These are phyloP conservation scores for Hyaloperonospora brassicae DNA, from an alignment of 352 stramenopile species.

Conservation along the genomic window DNA sequence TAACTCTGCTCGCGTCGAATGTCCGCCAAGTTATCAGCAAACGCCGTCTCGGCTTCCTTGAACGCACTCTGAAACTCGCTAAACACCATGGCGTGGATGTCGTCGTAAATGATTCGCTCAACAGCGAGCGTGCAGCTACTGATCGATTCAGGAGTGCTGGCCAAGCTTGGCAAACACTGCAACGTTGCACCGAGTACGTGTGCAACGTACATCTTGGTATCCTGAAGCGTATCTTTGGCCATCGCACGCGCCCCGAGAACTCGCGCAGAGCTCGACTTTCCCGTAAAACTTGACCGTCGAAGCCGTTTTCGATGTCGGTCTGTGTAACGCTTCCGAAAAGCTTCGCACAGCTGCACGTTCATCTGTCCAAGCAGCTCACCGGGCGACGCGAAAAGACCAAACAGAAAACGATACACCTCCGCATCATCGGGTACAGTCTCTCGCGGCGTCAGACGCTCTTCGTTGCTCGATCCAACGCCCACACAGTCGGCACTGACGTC, in stretches of 20 bases:
- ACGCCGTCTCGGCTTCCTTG: slow-evolving; percentile 32
- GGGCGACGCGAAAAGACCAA: slow-evolving; percentile 41
- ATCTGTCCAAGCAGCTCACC: slow-evolving; percentile 56
- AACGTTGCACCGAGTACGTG: slow-evolving; percentile 50
- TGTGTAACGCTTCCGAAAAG: slow-evolving; percentile 35
- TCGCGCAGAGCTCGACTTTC: slow-evolving; percentile 7
- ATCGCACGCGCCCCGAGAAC: slow-evolving; percentile 6
- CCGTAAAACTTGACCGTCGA: slow-evolving; percentile 12
- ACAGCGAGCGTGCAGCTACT: slow-evolving; percentile 44
- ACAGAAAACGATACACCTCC: slow-evolving; percentile 55
- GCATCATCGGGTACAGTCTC: slow-evolving; percentile 24
- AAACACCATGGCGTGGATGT: slow-evolving; percentile 59
- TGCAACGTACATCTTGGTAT: slow-evolving; percentile 62
- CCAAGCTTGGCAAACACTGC: slow-evolving; percentile 50
- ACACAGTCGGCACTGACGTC: not conserved
- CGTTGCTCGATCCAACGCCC: slow-evolving; percentile 1
- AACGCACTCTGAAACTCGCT: slow-evolving; percentile 42
- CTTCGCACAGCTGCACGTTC: slow-evolving; percentile 44
- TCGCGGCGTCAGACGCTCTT: not conserved
- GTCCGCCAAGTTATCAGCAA: slow-evolving; percentile 38
- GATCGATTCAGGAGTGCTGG: slow-evolving; percentile 42
- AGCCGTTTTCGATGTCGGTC: slow-evolving; percentile 21
- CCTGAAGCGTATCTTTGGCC: slow-evolving; percentile 46
- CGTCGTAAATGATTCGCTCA: slow-evolving; percentile 57
- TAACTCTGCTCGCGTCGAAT: slow-evolving; percentile 46